Evolutionary conservation across 2,329 filamentous ascomycete genomes (phyloP).

Genomic region (Alternaria viburni): DNA sequence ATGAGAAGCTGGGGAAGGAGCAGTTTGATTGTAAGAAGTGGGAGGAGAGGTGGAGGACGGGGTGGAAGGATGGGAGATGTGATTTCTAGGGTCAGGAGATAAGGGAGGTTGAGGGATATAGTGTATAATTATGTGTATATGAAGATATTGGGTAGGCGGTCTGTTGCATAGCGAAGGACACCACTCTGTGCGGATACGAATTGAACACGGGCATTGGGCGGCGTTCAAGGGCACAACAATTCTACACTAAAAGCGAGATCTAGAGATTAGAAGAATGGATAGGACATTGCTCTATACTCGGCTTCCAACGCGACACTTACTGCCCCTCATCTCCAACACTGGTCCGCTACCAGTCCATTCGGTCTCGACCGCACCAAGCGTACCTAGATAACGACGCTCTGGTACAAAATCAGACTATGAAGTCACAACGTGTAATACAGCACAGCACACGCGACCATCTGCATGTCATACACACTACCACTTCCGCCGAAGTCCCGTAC

Average conservation of each 20-base stretch:
- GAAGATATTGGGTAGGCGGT: not conserved
- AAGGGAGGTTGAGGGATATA: not conserved
- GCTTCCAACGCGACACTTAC: not conserved
- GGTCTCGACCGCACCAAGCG: not conserved
- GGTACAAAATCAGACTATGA: not conserved
- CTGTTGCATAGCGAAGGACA: slow-evolving; percentile 10
- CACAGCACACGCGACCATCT: not conserved
- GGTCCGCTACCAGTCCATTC: slow-evolving; percentile 1
- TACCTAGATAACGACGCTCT: not conserved
- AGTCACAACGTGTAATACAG: not conserved
- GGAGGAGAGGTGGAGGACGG: slow-evolving; percentile 94
- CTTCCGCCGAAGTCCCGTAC: not conserved
- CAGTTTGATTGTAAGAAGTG: slow-evolving; percentile 86
- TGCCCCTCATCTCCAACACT: slow-evolving; percentile 5
- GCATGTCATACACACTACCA: not conserved
- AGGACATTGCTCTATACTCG: not conserved
- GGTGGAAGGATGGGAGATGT: slow-evolving; percentile 76
- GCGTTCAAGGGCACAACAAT: slow-evolving; percentile 4
- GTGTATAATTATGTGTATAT: slow-evolving; percentile 15
- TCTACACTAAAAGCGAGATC: not conserved
- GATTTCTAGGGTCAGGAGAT: slow-evolving; percentile 52
- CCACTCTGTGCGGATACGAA: slow-evolving; percentile 6
- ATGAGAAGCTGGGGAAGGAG: slow-evolving; percentile 86
- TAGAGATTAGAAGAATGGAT: not conserved
- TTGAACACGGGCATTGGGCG: slow-evolving; percentile 18